Evolutionary conservation across 306 rosid species (phyloP).

Genomic region (Cicer pinnatifidum): DNA sequence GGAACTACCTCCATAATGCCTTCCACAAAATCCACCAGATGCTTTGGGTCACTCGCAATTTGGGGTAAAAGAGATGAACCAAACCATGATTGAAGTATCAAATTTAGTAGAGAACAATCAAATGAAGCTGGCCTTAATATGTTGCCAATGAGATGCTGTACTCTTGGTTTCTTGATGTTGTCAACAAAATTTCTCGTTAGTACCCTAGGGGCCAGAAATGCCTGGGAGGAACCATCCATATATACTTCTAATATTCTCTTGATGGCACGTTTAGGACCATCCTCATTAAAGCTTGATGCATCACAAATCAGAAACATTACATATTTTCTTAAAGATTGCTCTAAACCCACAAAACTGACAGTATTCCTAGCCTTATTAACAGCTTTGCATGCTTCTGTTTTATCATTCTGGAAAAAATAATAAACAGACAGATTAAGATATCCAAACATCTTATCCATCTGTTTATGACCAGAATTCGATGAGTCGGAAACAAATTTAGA

Average conservation of each 20-base stretch:
- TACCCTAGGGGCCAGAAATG: conserved; percentile 50
- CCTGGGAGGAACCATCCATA: conserved; percentile 52
- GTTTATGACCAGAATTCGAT: conserved; percentile 42
- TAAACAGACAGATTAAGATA: conserved; percentile 77
- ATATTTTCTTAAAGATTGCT: conserved; percentile 64
- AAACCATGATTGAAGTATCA: conserved; percentile 72
- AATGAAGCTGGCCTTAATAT: conserved; percentile 63
- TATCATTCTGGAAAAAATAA: conserved; percentile 60
- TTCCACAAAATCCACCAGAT: conserved; percentile 89
- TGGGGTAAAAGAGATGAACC: conserved; percentile 78
- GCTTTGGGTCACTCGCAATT: conserved; percentile 57
- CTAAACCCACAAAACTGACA: conserved; percentile 58
- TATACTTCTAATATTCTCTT: conserved; percentile 66
- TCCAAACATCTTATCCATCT: conserved; percentile 73
- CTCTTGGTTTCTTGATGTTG: conserved; percentile 75
- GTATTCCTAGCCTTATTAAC: conserved; percentile 66
- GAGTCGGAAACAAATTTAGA: conserved; percentile 50
- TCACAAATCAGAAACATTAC: conserved; percentile 69
- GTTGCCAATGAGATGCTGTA: conserved; percentile 63
- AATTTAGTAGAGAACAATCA: conserved; percentile 67
- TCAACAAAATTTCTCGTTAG: conserved; percentile 70
- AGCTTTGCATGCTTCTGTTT: conserved; percentile 62
- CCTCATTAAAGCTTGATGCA: conserved; percentile 57
- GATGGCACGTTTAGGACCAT: conserved; percentile 49
- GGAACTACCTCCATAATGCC: conserved; percentile 72